Evolutionary conservation across 164 flowering plant genomes (phyloP).

Genomic region (Taxillus chinensis): DNA sequence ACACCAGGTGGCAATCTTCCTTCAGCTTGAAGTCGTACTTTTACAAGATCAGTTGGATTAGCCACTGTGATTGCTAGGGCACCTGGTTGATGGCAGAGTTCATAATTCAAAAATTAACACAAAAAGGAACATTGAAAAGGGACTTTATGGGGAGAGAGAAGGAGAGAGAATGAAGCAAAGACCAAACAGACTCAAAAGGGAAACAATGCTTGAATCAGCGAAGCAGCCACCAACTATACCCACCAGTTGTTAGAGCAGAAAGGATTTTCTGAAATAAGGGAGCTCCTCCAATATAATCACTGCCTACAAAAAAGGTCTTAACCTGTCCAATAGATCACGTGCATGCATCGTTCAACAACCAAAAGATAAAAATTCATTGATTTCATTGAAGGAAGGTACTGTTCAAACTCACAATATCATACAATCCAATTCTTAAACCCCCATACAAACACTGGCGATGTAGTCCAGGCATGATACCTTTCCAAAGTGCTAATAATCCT

Average conservation of each 20-base stretch:
- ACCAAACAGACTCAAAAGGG: no score
- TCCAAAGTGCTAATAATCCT: conserved; percentile 81
- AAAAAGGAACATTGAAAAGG: neutral
- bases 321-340: conserved; percentile 38
- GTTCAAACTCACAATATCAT: conserved; percentile 63
- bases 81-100: conserved; percentile 34
- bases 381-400: conserved; percentile 3
- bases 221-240: conserved; percentile 11
- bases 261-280: conserved; percentile 64
- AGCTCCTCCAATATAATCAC: conserved; percentile 58
- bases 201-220: neutral
- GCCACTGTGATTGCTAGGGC: conserved; percentile 81
- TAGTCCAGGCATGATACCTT: conserved; percentile 84
- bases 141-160: no score
- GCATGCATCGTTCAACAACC: neutral
- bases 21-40: conserved; percentile 94
- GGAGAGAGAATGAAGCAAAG: no score
- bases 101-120: neutral
- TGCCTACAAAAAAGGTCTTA: conserved; percentile 54
- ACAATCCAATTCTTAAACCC: conserved; percentile 84
- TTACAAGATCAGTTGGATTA: conserved; percentile 97
- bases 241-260: conserved; percentile 85
- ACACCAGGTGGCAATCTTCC: conserved; percentile 80
- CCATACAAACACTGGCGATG: conserved; percentile 92
- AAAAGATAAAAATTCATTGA: neutral